Base-by-base conservation (phyloP, 495 filamentous ascomycete genomes). In the Podospora bellae-mahoneyi region DNA sequence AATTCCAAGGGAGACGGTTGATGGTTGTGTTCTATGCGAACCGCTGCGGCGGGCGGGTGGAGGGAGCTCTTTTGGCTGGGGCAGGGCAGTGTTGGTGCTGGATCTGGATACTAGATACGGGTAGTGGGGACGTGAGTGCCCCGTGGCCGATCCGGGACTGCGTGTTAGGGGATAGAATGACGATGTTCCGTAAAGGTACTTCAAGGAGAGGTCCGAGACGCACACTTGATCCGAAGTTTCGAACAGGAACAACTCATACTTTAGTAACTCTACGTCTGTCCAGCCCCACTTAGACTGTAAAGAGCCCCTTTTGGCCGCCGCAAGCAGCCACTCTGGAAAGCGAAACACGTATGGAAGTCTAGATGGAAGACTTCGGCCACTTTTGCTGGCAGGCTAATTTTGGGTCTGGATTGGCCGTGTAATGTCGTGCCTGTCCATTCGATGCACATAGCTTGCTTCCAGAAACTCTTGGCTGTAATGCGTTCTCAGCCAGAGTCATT, bases 1-100 rank as follows among this genome's bases (percentile, higher is more conserved):
- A 67, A 58, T 48, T 59, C 53, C 66, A 64, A 62, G 66, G 56
- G 54, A 67, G 26, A 67, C 58, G 34, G 28, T 58, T 27, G 56
- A 53, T 28, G 18, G 18, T 55, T 60, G 39, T 9, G 27, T 56
- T 68, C 44, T 68, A 58, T 30, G 20, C 58, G 16, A 59, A 28
- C 19, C 32, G 39, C 18, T 57, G 64, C 56, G 64, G 64, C 68
- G 62, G 48, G 30, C 19, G 32, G 54, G 66, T 55, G 61, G 61
- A 53, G 55, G 61, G 32, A 18, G 4, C 62, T 64, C 62, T 62
- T 34, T 63, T 39, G 28, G 26, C 54, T 57, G 62, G 67, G 62
- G 56, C 57, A 20, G 20, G 0, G 20, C 20, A 48, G 32, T 62
- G 61, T 68, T 68, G 66, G 59, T 56, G 39, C n/a, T 63, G 30